phyloP scores from a whole-genome alignment of 108 stramenopile species.

The Conticribra weissflogii region DNA sequence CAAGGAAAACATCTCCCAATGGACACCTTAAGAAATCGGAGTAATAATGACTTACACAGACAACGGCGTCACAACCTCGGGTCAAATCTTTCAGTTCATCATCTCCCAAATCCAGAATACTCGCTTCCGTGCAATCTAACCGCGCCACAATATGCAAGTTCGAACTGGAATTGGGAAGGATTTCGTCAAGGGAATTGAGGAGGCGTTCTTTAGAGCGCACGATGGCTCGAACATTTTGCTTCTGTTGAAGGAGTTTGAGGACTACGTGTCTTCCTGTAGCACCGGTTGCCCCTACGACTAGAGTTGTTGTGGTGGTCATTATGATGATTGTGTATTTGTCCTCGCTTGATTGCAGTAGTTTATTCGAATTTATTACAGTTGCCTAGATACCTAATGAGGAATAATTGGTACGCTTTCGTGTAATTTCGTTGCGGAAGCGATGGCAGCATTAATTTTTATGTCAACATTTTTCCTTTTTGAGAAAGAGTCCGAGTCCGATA shows the following conservation, averaged over 20 bases:
- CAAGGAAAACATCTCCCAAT: too few relatives aligned
- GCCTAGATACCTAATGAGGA: too few relatives aligned
- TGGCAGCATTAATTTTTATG: too few relatives aligned
- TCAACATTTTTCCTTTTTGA: too few relatives aligned
- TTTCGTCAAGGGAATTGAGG: conserved; percentile 11
- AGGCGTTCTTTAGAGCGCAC: conserved; percentile 52
- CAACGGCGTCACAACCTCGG: conserved; percentile 49
- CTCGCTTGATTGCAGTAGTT: too few relatives aligned
- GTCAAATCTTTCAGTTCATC: conserved; percentile 40
- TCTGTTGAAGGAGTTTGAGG: conserved; percentile 47
- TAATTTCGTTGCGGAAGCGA: too few relatives aligned
- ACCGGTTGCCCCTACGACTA: conserved; percentile 67
- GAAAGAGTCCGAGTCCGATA: too few relatives aligned
- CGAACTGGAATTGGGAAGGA: conserved; percentile 7
- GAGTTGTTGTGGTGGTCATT: conserved; percentile 20
- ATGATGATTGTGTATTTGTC: too few relatives aligned
- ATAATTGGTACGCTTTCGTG: too few relatives aligned
- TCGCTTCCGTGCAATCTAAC: conserved; percentile 49
- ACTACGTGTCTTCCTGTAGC: conserved; percentile 70
- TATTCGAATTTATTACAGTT: too few relatives aligned
- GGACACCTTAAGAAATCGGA: conserved; percentile 1
- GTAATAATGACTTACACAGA: conserved; percentile 11
- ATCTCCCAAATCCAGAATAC: conserved; percentile 50
- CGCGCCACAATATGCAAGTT: conserved; percentile 14
- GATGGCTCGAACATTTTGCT: conserved; percentile 49